A percentile compares a stretch with the other conserved stretches of the same genome.
Conservation (phyloP, 441 rosid genomes). For the Erysimum pusillum region DNA sequence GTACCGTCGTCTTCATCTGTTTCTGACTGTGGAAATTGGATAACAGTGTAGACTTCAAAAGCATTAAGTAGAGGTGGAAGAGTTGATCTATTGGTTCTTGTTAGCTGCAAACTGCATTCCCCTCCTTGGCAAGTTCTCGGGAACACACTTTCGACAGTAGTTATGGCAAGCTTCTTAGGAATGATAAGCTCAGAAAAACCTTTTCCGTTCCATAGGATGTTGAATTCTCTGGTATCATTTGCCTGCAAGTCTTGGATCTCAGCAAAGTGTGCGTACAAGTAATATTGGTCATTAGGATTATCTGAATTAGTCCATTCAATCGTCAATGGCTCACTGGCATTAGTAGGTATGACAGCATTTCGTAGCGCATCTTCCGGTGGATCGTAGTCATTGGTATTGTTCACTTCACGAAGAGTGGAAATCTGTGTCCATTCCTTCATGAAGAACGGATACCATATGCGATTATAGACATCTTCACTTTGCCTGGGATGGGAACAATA, state of each 20-base stretch:
- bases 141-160: too few species aligned
- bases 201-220: background rate
- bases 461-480: slow-evolving; percentile 49
- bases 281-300: background rate
- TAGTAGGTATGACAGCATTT: slow-evolving; percentile 44
- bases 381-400: background rate
- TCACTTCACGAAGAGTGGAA: slow-evolving; percentile 7
- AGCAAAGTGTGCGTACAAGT: slow-evolving; percentile 43
- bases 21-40: slow-evolving; percentile 46
- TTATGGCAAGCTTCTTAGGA: too few species aligned
- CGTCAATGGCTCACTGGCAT: slow-evolving; percentile 9
- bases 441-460: slow-evolving; percentile 39
- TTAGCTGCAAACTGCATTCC: too few species aligned
- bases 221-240: slow-evolving; percentile 31
- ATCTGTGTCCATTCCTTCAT: background rate
- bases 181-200: too few species aligned
- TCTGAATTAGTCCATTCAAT: background rate
- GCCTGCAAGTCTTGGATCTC: slow-evolving; percentile 44
- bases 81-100: slow-evolving; percentile 48
- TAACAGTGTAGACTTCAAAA: slow-evolving; percentile 48
- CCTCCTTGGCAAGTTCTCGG: too few species aligned
- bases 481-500: slow-evolving; percentile 34
- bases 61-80: slow-evolving; percentile 52
- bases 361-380: slow-evolving; percentile 36
- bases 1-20: slow-evolving; percentile 41